phyloP scores from a whole-genome alignment of 2,329 filamentous ascomycete species.

The Talaromyces pinophilus region DNA sequence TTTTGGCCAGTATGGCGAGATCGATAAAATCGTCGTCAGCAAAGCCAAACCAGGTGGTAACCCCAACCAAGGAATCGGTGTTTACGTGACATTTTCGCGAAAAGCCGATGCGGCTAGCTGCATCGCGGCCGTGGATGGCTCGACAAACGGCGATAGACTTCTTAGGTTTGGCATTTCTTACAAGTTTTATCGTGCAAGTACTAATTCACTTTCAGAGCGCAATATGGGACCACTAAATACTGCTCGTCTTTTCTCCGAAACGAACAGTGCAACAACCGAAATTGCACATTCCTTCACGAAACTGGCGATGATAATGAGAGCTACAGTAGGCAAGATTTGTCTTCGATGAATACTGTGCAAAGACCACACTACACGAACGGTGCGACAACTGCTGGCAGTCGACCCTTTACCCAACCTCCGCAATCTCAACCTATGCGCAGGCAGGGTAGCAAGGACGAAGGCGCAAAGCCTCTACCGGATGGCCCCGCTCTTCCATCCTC shows the following conservation, averaged over 20 bases:
- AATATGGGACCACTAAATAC: conserved; percentile 94
- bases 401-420: conserved; percentile 54
- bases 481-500: conserved; percentile 89
- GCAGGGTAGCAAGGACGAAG: conserved; percentile 71
- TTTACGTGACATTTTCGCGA: conserved; percentile 96
- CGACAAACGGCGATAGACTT: conserved; percentile 82
- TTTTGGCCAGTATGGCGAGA: conserved; percentile 97
- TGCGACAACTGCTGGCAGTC: conserved; percentile 44
- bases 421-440: conserved; percentile 64
- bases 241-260: conserved; percentile 95
- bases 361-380: conserved; percentile 61
- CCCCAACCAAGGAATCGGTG: conserved; percentile 81
- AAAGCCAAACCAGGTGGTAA: conserved; percentile 77
- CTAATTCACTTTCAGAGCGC: conserved; percentile 51
- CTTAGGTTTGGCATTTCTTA: conserved; percentile 62
- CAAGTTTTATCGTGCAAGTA: neutral
- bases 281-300: conserved; percentile 98
- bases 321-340: conserved; percentile 90
- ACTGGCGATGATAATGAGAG: conserved; percentile 97
- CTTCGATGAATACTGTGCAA: conserved; percentile 90
- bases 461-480: conserved; percentile 63
- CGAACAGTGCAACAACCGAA: conserved; percentile 90
- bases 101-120: conserved; percentile 88
- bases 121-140: conserved; percentile 89
- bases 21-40: conserved; percentile 98